phyloP scores from a whole-genome alignment of 2,329 filamentous ascomycete species.

The Metarhizium rileyi region DNA sequence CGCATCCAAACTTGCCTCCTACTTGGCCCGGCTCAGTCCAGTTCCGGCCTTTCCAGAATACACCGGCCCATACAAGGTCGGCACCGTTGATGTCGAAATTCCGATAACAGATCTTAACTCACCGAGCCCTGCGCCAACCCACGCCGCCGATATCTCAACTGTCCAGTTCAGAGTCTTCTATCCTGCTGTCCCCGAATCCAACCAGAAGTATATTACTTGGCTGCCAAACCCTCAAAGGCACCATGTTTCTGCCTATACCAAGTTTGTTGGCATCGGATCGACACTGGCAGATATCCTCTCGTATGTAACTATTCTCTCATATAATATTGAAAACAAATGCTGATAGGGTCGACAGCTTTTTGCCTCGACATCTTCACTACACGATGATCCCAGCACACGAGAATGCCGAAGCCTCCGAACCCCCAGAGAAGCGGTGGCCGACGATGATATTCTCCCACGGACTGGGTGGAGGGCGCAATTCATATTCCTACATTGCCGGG shows the following conservation, averaged over 20 bases:
- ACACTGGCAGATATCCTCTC: conserved; percentile 50
- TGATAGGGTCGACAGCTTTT: conserved; percentile 33
- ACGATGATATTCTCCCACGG: conserved; percentile 83
- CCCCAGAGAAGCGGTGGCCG: conserved; percentile 54
- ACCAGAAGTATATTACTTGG: conserved; percentile 59
- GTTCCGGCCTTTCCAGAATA: conserved; percentile 66
- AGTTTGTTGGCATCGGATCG: conserved; percentile 60
- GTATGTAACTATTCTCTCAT: conserved; percentile 28
- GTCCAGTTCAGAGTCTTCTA: conserved; percentile 78
- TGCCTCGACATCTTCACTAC: conserved; percentile 64
- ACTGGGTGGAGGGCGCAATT: conserved; percentile 69
- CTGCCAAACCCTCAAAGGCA: conserved; percentile 66
- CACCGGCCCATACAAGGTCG: conserved; percentile 68
- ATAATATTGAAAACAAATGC: background rate
- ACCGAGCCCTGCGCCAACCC: conserved; percentile 42
- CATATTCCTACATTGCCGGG: conserved; percentile 75
- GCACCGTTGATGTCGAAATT: conserved; percentile 72
- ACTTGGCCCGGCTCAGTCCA: conserved; percentile 51
- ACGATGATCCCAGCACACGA: conserved; percentile 63
- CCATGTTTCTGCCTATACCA: conserved; percentile 64
- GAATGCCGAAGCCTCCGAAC: conserved; percentile 53
- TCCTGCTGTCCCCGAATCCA: conserved; percentile 47
- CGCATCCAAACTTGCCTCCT: conserved; percentile 31
- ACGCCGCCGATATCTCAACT: conserved; percentile 53
- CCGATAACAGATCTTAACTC: conserved; percentile 51